phyloP scores from a whole-genome alignment of 2,329 filamentous ascomycete genomes.

The Aotearoamyces nothofagi region DNA sequence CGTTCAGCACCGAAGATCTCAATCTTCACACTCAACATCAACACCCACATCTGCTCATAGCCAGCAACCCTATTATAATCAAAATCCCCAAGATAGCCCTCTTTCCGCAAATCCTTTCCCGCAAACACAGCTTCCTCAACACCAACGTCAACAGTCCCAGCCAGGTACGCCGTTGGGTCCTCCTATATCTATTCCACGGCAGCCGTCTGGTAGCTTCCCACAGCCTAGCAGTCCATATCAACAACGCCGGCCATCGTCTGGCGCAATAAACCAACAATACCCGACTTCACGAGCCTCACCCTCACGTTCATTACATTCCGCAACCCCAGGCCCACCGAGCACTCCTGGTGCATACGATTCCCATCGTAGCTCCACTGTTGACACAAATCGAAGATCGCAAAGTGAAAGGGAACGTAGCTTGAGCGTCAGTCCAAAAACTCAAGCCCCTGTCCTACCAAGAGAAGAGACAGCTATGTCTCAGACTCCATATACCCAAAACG shows the following conservation, averaged over 20 bases:
- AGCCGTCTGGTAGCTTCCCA: slow-evolving; percentile 27
- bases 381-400: slow-evolving; percentile 28
- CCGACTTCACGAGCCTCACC: slow-evolving; percentile 18
- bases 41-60: slow-evolving; percentile 48
- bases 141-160: slow-evolving; percentile 17
- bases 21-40: slow-evolving; percentile 40
- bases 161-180: slow-evolving; percentile 31
- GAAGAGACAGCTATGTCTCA: slow-evolving; percentile 6
- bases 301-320: slow-evolving; percentile 21
- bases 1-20: slow-evolving; percentile 31
- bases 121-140: slow-evolving; percentile 13
- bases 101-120: slow-evolving; percentile 11
- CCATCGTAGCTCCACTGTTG: slow-evolving; percentile 27
- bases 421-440: slow-evolving; percentile 68
- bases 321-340: slow-evolving; percentile 25
- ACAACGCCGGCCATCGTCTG: slow-evolving; percentile 25
- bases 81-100: slow-evolving; percentile 39
- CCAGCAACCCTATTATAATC: slow-evolving; percentile 35
- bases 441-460: slow-evolving; percentile 23
- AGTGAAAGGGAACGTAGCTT: slow-evolving; percentile 54
- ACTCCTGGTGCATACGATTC: slow-evolving; percentile 30
- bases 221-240: slow-evolving; percentile 47
- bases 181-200: slow-evolving; percentile 29
- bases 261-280: slow-evolving; percentile 7
- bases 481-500: slow-evolving; percentile 9